phyloP scores from a whole-genome alignment of 257 asterid genomes.

The Galeopsis tetrahit region DNA sequence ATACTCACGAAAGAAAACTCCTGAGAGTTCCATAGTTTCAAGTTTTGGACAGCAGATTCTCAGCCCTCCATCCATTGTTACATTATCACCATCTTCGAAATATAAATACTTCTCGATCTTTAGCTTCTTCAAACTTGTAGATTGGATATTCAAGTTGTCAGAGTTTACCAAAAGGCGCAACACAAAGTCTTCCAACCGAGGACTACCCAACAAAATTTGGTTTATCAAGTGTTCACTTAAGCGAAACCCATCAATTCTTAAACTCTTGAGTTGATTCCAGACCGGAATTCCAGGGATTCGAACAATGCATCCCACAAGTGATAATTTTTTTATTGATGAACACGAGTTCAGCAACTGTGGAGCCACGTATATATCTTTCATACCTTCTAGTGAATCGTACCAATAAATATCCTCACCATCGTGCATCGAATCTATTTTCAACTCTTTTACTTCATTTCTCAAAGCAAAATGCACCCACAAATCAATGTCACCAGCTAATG shows the following conservation, averaged over 20 bases:
- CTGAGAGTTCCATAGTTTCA: too few relatives aligned
- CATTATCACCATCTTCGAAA: too few relatives aligned
- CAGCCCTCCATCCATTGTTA: too few relatives aligned
- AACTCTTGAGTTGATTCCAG: slow-evolving; percentile 17
- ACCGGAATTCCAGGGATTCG: background rate
- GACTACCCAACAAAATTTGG: background rate
- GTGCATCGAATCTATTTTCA: background rate
- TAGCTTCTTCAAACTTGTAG: background rate
- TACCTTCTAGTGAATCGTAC: background rate
- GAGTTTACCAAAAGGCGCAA: background rate
- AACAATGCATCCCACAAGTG: background rate
- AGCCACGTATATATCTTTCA: background rate
- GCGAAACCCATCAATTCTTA: background rate
- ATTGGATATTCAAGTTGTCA: slow-evolving; percentile 3
- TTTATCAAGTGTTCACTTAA: background rate
- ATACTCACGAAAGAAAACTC: too few relatives aligned
- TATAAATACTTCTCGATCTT: background rate
- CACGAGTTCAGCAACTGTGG: slow-evolving; percentile 3
- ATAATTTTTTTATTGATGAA: background rate
- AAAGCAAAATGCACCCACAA: slow-evolving; percentile 8
- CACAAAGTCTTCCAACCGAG: slow-evolving; percentile 12
- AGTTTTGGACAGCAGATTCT: too few relatives aligned
- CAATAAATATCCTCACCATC: background rate
- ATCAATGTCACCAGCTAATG: background rate
- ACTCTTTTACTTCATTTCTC: background rate